phyloP scores from a whole-genome alignment of 1,284 basidiomycete species.

The Puccinia novopanici region DNA sequence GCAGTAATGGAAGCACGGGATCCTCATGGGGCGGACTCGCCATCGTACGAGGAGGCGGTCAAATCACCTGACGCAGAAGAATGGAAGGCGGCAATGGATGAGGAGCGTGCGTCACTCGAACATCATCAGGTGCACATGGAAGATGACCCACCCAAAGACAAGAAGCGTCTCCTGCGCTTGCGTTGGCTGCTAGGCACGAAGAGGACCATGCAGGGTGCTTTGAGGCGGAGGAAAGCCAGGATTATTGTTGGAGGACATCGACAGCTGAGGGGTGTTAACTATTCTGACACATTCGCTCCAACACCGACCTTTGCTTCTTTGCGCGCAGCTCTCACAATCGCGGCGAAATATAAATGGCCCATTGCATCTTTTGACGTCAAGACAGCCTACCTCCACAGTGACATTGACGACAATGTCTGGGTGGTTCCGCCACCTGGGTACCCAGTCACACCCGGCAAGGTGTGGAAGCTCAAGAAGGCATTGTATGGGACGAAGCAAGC shows the following conservation, averaged over 20 bases:
- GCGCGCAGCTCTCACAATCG: neutral
- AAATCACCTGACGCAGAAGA: too few relatives aligned
- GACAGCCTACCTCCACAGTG: neutral
- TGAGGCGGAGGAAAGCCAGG: too few relatives aligned
- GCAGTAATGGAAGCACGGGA: too few relatives aligned
- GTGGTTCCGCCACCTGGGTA: neutral
- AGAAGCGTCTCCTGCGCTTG: neutral
- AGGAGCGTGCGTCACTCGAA: neutral
- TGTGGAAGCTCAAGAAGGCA: constrained; percentile 9
- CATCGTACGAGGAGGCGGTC: too few relatives aligned
- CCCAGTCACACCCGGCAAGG: neutral
- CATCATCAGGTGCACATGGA: neutral
- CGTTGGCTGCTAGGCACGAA: neutral
- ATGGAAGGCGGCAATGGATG: too few relatives aligned
- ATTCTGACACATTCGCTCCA: too few relatives aligned
- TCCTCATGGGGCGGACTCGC: too few relatives aligned
- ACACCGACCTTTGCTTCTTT: too few relatives aligned
- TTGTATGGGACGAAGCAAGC: too few relatives aligned
- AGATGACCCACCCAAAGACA: neutral
- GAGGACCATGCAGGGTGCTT: too few relatives aligned
- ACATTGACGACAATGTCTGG: neutral
- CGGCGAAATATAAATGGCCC: neutral
- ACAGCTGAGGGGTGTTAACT: too few relatives aligned
- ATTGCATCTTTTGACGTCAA: constrained; percentile 3
- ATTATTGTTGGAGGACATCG: too few relatives aligned